Base-by-base conservation (phyloP, 495 filamentous ascomycete species). In the Penicillium roqueforti region DNA sequence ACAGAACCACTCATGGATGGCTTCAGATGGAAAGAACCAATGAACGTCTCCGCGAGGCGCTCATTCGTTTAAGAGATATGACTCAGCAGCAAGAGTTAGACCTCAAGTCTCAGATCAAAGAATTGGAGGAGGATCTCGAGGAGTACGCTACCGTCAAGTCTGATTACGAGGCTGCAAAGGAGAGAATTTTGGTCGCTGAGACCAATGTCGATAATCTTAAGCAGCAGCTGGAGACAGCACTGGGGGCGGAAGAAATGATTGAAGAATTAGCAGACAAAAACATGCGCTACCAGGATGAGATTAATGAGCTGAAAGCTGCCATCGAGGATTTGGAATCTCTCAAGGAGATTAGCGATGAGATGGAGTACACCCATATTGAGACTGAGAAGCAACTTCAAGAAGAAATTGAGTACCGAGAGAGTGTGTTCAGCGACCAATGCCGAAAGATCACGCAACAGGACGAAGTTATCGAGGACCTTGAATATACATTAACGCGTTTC, bases 321-420 rank as follows among this genome's bases (percentile, higher is more conserved):
- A 87, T 97, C 51, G 86, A 92, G 48, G 91, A 97, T 46, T 75
- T 97, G 2, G 89, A 96, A 64, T 83, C 78, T 28, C 68, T 97
- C 42, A 92, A 91, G 64, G 93, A 97, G 57, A 83, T 97, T 44
- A 91, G 87, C 58, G 92, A 97, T 57, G 95, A 97, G 66, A 80
- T 97, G 9, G 92, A 97, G 65, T 83, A 89, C 61, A 96, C 95
- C 59, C 91, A 96, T 68, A 80, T 91, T 13, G 91, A 96, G 62
- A 88, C 89, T 10, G 89, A 92, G 60, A 95, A 91, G 63, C 91
- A 97, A 66, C 82, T 98, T 69, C 91, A 95, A 67, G 90, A 93
- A 52, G 92, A 96, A 57, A 81, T 97, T 22, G 90, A 96, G 57
- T 84, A 88, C 62, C 84, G 85, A 52, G 90, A 96, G 50, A 71